A percentile compares a stretch with the other conserved stretches of the same genome.
phyloP scores from a whole-genome alignment of 805 yeast genomes.

The Saccharomycopsis oosterbeekiorum region DNA sequence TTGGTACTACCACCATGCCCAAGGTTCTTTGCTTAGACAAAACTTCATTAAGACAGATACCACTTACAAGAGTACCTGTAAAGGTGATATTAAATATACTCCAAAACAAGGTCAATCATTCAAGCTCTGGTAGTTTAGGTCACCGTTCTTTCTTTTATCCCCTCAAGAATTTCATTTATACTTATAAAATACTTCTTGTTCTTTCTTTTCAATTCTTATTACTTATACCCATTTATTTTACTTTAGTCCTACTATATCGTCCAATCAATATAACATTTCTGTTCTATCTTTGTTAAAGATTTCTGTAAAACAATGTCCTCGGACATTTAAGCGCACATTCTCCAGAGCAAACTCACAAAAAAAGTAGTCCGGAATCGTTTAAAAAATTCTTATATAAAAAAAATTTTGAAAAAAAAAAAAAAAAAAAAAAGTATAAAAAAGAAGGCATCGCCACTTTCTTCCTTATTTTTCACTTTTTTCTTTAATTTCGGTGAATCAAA shows the following conservation, averaged over 20 bases:
- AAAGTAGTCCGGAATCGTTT: too few species aligned
- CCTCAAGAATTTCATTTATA: background rate
- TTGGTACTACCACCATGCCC: slow-evolving; percentile 73
- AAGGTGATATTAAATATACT: slow-evolving; percentile 32
- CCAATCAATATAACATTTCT: too few species aligned
- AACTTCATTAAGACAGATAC: slow-evolving; percentile 56
- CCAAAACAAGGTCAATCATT: slow-evolving; percentile 18
- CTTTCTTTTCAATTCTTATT: background rate
- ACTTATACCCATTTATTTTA: too few species aligned
- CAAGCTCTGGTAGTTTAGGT: slow-evolving; percentile 12
- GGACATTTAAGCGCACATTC: too few species aligned
- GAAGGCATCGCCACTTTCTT: background rate
- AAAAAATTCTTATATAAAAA: background rate
- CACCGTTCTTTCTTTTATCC: background rate
- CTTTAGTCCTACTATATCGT: too few species aligned
- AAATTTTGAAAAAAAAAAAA: background rate
- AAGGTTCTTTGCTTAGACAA: slow-evolving; percentile 64
- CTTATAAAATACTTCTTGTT: background rate
- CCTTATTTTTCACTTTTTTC: background rate
- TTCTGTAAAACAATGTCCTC: too few species aligned
- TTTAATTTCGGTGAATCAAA: slow-evolving; percentile 18
- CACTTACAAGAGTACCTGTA: slow-evolving; percentile 51
- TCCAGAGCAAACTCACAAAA: background rate
- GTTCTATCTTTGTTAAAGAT: too few species aligned
- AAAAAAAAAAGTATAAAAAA: slow-evolving; percentile 3